Conservation (phyloP, 176 grass and related monocot genomes). For the Musa itinerans region DNA sequence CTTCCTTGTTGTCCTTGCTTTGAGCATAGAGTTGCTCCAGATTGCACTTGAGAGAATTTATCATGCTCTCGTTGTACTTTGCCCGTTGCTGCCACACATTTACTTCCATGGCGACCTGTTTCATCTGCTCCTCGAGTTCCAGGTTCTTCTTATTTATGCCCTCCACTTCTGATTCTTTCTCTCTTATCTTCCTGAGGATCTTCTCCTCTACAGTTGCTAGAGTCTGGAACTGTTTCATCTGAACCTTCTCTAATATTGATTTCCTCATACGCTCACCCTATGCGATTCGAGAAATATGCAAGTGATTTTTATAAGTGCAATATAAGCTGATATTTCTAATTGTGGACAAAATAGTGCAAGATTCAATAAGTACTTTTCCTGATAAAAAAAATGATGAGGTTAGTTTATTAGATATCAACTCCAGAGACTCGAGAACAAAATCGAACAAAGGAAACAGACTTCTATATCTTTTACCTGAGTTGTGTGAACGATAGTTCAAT, state of each 20-base stretch:
- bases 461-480: neutral
- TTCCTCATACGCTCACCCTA: constrained; percentile 87
- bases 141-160: constrained; percentile 75
- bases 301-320: neutral
- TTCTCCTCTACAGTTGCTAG: constrained; percentile 84
- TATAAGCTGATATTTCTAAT: too few species aligned
- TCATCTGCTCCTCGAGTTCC: constrained; percentile 91
- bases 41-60: constrained; percentile 88
- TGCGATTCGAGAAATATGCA: constrained; percentile 13
- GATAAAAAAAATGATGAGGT: neutral
- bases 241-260: constrained; percentile 91
- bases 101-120: constrained; percentile 74
- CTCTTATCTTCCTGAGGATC: constrained; percentile 70
- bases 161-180: constrained; percentile 83
- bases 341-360: neutral
- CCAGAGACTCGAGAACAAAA: neutral
- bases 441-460: neutral
- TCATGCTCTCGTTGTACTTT: constrained; percentile 97
- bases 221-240: constrained; percentile 80
- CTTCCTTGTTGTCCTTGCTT: constrained; percentile 88
- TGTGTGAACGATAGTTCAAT: too few species aligned
- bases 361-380: neutral
- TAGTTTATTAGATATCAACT: neutral
- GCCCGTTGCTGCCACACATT: constrained; percentile 88
- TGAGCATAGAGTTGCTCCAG: constrained; percentile 85